A percentile compares a stretch with the other conserved stretches of the same genome.
These are phyloP conservation scores for Fusarium globosum DNA, from an alignment of 2,329 filamentous ascomycete genomes.

Conservation along the genomic window DNA sequence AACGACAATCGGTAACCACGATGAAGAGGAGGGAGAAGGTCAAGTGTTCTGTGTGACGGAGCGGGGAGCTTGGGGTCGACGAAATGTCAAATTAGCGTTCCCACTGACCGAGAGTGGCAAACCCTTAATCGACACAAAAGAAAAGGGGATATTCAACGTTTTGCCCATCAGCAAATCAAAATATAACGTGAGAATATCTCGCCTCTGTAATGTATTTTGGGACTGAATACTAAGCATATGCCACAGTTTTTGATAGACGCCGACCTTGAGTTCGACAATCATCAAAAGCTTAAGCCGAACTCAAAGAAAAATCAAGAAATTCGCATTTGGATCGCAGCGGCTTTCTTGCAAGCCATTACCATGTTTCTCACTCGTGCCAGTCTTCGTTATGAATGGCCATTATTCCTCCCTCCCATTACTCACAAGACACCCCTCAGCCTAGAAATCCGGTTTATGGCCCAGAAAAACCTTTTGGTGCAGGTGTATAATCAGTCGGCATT, in stretches of 20 bases:
- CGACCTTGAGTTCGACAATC: not conserved
- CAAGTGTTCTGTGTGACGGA: accelerated
- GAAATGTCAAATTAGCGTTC: not conserved
- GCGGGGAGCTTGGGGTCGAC: accelerated
- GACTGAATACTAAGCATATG: not conserved
- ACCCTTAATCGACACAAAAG: accelerated
- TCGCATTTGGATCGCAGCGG: accelerated
- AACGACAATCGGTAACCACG: accelerated
- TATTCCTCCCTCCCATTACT: not conserved
- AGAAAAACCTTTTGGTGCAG: not conserved
- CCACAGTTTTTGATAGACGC: not conserved
- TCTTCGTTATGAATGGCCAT: not conserved
- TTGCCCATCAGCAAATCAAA: not conserved
- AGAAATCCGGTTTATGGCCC: not conserved
- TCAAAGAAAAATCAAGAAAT: not conserved
- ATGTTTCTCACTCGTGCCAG: accelerated
- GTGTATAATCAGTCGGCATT: not conserved
- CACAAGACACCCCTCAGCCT: not conserved
- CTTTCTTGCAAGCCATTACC: not conserved
- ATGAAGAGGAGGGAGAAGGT: accelerated
- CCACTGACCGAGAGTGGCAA: not conserved
- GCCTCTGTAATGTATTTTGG: too few species aligned
- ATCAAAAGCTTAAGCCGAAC: not conserved
- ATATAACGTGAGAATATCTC: not conserved
- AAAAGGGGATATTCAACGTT: accelerated